A percentile compares a stretch with the other conserved stretches of the same genome.
phyloP scores from a whole-genome alignment of 2,329 filamentous ascomycete genomes.

The Ophiosphaerella narmari region DNA sequence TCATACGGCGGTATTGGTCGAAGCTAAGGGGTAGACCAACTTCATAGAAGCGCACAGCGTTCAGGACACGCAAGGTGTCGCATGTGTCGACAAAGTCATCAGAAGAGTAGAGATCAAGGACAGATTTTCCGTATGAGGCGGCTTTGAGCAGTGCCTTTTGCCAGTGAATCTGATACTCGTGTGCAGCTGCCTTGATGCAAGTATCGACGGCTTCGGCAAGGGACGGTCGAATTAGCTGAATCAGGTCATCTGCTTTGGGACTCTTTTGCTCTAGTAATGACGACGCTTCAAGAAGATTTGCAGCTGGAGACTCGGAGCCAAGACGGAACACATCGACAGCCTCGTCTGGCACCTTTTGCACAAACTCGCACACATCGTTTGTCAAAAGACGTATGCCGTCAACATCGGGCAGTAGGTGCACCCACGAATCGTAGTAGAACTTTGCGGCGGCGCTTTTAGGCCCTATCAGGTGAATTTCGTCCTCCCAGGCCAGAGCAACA shows the following conservation, averaged over 20 bases:
- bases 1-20: constrained; percentile 90
- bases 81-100: constrained; percentile 99
- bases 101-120: constrained; percentile 94
- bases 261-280: constrained; percentile 91
- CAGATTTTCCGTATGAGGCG: constrained; percentile 96
- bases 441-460: constrained; percentile 75
- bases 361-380: constrained; percentile 93
- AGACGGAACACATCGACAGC: constrained; percentile 88
- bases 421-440: constrained; percentile 88
- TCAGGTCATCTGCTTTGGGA: constrained; percentile 96
- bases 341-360: constrained; percentile 89
- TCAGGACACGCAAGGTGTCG: constrained; percentile 88
- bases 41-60: constrained; percentile 89
- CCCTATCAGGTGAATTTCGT: constrained; percentile 93
- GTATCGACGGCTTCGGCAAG: constrained; percentile 92
- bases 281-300: constrained; percentile 90
- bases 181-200: constrained; percentile 89
- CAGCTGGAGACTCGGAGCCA: constrained; percentile 84
- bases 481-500: constrained; percentile 93
- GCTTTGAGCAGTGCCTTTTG: constrained; percentile 96
- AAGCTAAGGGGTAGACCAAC: constrained; percentile 89
- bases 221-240: constrained; percentile 86
- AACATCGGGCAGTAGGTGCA: constrained; percentile 84
- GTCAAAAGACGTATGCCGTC: constrained; percentile 91
- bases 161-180: constrained; percentile 89